Conservation (phyloP, 805 yeast species). For the Ogataea methylovora region DNA sequence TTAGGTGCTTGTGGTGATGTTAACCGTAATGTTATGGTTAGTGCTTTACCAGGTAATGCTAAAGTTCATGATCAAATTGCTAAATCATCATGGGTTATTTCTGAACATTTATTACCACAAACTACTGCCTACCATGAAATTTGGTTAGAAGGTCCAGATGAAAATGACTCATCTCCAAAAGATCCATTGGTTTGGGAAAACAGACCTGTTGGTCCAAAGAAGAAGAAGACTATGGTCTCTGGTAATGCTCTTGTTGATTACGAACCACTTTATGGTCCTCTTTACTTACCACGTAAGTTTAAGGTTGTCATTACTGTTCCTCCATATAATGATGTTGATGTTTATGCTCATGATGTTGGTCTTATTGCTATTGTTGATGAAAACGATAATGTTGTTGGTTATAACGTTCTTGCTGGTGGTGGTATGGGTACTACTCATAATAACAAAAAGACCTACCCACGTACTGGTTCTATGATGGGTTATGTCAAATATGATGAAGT, state of each 20-base stretch:
- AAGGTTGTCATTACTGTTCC: conserved; percentile 93
- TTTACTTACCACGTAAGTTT: conserved; percentile 88
- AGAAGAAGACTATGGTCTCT: conserved; percentile 76
- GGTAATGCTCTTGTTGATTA: conserved; percentile 76
- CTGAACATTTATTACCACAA: conserved; percentile 78
- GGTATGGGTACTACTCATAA: conserved; percentile 99
- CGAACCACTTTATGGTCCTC: conserved; percentile 82
- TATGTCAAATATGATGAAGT: conserved; percentile 62
- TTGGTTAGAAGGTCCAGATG: conserved; percentile 87
- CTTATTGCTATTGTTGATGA: conserved; percentile 76
- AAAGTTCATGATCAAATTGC: conserved; percentile 73
- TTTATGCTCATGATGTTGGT: conserved; percentile 92
- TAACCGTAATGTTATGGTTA: conserved; percentile 88
- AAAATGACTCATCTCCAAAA: conserved; percentile 53
- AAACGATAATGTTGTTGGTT: conserved; percentile 61
- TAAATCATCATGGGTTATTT: conserved; percentile 52
- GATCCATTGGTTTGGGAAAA: conserved; percentile 57
- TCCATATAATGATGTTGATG: conserved; percentile 95
- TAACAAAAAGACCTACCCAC: conserved; percentile 93
- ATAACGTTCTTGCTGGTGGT: conserved; percentile 90
- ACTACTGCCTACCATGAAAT: conserved; percentile 97
- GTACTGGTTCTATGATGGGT: conserved; percentile 87
- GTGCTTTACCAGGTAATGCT: conserved; percentile 84
- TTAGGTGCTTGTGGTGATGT: conserved; percentile 99
- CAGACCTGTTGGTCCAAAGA: conserved; percentile 69